Evolutionary conservation across 108 stramenopile genomes (phyloP).

Genomic region (Craspedostauros australis): DNA sequence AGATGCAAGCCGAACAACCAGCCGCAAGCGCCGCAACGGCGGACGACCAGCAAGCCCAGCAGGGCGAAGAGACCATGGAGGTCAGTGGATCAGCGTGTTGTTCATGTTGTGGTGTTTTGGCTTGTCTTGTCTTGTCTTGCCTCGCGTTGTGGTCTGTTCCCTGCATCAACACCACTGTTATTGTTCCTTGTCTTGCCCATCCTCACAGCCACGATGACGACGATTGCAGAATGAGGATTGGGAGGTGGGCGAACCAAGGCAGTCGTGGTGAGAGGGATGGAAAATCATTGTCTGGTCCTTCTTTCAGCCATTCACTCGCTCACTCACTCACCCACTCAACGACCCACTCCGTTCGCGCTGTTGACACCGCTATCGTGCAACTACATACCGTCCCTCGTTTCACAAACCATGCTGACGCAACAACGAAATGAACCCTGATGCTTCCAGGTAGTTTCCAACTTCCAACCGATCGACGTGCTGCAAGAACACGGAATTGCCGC

Average conservation of each 20-base stretch:
- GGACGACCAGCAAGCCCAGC: conserved; percentile 34
- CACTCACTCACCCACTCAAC: not conserved
- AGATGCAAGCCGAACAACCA: conserved; percentile 39
- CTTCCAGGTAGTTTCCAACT: conserved; percentile 41
- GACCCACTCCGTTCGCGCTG: not conserved
- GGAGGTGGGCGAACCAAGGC: not conserved
- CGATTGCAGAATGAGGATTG: too few species aligned
- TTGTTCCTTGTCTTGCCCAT: too few species aligned
- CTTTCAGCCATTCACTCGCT: too few species aligned
- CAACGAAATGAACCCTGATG: conserved; percentile 4
- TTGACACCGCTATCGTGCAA: not conserved
- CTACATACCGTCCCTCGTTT: not conserved
- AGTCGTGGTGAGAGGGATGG: not conserved
- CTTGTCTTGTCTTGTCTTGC: not conserved
- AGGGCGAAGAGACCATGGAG: conserved; percentile 36
- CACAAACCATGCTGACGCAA: not conserved
- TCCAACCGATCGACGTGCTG: conserved; percentile 71
- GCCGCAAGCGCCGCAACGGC: conserved; percentile 26
- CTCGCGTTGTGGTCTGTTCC: too few species aligned
- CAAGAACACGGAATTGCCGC: conserved; percentile 94
- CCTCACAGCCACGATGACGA: too few species aligned
- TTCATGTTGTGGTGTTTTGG: conserved; percentile 4
- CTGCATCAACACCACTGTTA: too few species aligned
- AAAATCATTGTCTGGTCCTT: not conserved
- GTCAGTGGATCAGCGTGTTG: conserved; percentile 5